Conservation (phyloP, 768 basidiomycete species). For the Dioszegia aurantiaca region DNA sequence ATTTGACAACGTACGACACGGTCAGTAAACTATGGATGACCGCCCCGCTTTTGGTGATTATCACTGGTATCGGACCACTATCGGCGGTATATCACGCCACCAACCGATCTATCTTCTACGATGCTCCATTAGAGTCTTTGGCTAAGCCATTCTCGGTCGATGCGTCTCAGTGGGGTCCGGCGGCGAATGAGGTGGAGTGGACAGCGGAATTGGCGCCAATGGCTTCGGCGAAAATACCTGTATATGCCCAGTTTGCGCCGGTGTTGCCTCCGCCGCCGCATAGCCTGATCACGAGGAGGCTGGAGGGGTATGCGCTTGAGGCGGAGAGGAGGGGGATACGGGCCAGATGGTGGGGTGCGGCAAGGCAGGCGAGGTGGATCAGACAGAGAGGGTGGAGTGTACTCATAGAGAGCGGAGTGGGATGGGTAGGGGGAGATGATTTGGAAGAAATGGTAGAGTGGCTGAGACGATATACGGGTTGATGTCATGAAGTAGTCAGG, state of each 20-base stretch:
- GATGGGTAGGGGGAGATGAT: not conserved
- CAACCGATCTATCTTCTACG: too few species aligned
- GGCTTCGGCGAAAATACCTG: not conserved
- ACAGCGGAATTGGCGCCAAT: not conserved
- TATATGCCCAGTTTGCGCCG: not conserved
- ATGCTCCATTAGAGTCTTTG: not conserved
- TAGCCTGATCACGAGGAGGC: not conserved
- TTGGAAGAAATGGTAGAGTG: not conserved
- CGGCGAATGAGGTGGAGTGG: not conserved
- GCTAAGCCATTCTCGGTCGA: not conserved
- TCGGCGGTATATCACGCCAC: too few species aligned
- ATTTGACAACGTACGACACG: not conserved
- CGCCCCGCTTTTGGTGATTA: not conserved
- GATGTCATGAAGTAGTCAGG: too few species aligned
- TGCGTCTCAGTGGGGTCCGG: not conserved
- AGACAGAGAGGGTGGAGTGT: not conserved
- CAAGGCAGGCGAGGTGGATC: not conserved
- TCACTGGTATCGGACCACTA: too few species aligned
- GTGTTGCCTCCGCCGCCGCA: not conserved
- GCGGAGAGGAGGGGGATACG: not conserved
- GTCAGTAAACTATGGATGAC: not conserved
- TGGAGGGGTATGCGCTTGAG: not conserved
- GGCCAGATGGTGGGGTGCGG: slow-evolving; percentile 1
- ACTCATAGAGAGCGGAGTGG: not conserved
- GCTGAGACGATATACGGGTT: not conserved